Evolutionary conservation across 2,329 filamentous ascomycete species (phyloP).

Genomic region (Beauveria rudraprayagi): DNA sequence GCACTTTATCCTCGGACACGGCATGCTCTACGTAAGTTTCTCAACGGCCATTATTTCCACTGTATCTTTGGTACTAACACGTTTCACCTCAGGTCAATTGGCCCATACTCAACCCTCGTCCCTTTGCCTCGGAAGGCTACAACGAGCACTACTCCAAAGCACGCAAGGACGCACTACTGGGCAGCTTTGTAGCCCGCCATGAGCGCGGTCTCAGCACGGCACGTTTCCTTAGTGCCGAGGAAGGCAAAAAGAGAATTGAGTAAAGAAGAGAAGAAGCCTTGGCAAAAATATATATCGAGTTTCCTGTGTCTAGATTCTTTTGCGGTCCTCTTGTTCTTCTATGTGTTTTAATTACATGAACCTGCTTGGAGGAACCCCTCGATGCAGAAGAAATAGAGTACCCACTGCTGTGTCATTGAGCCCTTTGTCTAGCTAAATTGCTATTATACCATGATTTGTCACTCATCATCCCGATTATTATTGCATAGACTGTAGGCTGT

Average conservation of each 20-base stretch:
- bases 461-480: too few relatives aligned
- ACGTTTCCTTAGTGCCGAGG: conserved; percentile 77
- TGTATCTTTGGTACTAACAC: conserved; percentile 15
- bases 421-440: neutral
- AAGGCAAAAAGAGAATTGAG: conserved; percentile 98
- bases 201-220: conserved; percentile 79
- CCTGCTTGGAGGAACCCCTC: neutral
- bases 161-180: conserved; percentile 73
- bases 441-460: neutral
- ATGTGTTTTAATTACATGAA: conserved; percentile 1
- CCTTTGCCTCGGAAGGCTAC: conserved; percentile 80
- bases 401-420: neutral
- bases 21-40: conserved; percentile 83
- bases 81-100: conserved; percentile 71
- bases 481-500: neutral
- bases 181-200: conserved; percentile 59
- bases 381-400: neutral
- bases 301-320: neutral
- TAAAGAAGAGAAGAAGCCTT: conserved; percentile 29
- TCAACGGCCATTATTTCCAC: neutral
- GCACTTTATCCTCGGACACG: conserved; percentile 73
- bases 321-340: neutral
- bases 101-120: conserved; percentile 88
- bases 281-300: conserved; percentile 1
- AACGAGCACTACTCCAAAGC: conserved; percentile 79